Conservation (phyloP, 148 eudicot genomes). For the Mesembryanthemum crystallinum region DNA sequence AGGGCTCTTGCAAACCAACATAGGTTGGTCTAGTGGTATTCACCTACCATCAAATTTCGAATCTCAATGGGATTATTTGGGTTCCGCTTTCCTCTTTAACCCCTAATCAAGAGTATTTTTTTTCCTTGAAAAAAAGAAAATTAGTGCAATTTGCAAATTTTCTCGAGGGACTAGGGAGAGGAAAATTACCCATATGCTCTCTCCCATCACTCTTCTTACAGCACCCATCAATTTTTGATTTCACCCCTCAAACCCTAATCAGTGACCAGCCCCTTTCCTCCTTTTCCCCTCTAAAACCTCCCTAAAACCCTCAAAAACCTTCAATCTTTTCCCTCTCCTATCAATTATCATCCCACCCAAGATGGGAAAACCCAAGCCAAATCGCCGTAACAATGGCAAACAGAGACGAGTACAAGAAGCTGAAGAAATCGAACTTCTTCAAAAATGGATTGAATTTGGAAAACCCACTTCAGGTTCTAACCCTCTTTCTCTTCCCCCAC, state of each 20-base stretch:
- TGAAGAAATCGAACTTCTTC: conserved; percentile 60
- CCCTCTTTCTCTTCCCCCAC: conserved; percentile 61
- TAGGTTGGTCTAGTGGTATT: too few species aligned
- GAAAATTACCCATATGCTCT: too few species aligned
- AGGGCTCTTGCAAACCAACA: too few species aligned
- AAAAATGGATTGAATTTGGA: conserved; percentile 59
- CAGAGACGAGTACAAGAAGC: conserved; percentile 51
- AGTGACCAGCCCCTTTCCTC: too few species aligned
- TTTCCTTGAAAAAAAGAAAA: too few species aligned
- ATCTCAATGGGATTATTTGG: too few species aligned
- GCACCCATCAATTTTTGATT: not conserved
- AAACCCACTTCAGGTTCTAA: conserved; percentile 73
- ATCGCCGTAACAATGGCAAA: conserved; percentile 30
- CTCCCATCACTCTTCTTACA: not conserved
- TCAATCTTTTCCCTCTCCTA: conserved; percentile 5
- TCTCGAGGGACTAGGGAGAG: too few species aligned
- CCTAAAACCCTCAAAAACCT: not conserved
- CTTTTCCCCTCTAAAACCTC: not conserved
- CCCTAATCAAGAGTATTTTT: too few species aligned
- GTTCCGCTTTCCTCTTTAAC: too few species aligned
- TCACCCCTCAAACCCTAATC: too few species aligned
- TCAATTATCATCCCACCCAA: not conserved
- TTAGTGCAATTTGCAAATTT: too few species aligned
- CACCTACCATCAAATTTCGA: too few species aligned
- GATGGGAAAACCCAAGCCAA: conserved; percentile 56